These are phyloP conservation scores for Mycena capillaripes DNA, from an alignment of 768 basidiomycete genomes.

Conservation along the genomic window DNA sequence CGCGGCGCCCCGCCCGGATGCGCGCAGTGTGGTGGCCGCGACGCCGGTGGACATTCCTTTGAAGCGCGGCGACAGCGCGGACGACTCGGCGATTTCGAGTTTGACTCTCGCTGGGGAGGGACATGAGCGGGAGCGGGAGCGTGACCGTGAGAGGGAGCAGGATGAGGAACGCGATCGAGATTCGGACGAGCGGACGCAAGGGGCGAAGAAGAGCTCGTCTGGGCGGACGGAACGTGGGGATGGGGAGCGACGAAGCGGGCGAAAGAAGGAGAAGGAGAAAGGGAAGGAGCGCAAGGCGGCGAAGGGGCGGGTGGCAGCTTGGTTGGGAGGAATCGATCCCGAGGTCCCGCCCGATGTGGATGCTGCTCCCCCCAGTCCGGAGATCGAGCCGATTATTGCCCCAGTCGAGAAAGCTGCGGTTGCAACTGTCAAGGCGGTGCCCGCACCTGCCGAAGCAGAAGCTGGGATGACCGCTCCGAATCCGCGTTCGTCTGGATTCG, in stretches of 20 bases:
- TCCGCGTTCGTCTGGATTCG: conserved; percentile 83
- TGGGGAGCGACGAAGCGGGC: conserved; percentile 34
- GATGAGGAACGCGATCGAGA: conserved; percentile 48
- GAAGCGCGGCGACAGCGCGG: conserved; percentile 37
- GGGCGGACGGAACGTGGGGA: conserved; percentile 41
- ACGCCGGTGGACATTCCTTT: conserved; percentile 31
- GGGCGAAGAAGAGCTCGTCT: conserved; percentile 46
- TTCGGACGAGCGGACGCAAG: conserved; percentile 58
- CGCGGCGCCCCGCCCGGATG: conserved; percentile 48
- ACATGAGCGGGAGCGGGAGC: conserved; percentile 40
- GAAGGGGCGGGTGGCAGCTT: conserved; percentile 83
- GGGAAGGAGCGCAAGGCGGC: conserved; percentile 52
- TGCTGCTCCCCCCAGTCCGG: conserved; percentile 56
- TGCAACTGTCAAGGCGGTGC: neutral
- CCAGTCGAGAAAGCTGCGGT: neutral
- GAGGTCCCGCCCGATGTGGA: conserved; percentile 68
- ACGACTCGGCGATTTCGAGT: conserved; percentile 71
- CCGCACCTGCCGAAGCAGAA: neutral
- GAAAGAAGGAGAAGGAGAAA: conserved; percentile 46
- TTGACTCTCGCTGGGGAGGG: conserved; percentile 60
- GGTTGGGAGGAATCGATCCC: conserved; percentile 78
- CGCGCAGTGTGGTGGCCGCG: conserved; percentile 47
- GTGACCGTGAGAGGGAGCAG: conserved; percentile 34
- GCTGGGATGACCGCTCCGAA: conserved; percentile 62
- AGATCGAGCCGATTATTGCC: conserved; percentile 16